These are phyloP conservation scores for Pseudodiploospora longispora DNA, from an alignment of 2,329 filamentous ascomycete genomes.

Conservation along the genomic window DNA sequence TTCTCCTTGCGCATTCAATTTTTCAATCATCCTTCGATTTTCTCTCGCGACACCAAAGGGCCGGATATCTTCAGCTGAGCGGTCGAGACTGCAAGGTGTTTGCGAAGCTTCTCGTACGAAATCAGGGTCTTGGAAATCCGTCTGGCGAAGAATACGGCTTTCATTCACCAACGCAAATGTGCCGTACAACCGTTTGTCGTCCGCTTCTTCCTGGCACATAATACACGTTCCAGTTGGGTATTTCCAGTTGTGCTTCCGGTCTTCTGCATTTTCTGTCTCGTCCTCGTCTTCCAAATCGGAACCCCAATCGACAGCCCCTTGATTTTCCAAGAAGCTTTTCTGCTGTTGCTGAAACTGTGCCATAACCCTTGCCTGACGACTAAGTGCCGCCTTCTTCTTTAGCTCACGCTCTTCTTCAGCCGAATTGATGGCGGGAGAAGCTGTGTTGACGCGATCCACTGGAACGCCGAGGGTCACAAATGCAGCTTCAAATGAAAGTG, in stretches of 20 bases:
- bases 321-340: conserved; percentile 85
- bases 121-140: conserved; percentile 71
- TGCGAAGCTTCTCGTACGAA: conserved; percentile 76
- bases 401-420: conserved; percentile 67
- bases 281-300: conserved; percentile 69
- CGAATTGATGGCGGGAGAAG: conserved; percentile 64
- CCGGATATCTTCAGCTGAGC: conserved; percentile 71
- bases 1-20: conserved; percentile 64
- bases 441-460: conserved; percentile 71
- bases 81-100: conserved; percentile 74
- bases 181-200: conserved; percentile 80
- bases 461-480: conserved; percentile 58
- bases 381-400: conserved; percentile 85
- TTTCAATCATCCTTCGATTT: conserved; percentile 70
- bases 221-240: conserved; percentile 93
- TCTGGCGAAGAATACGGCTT: conserved; percentile 80
- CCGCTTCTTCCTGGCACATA: conserved; percentile 90
- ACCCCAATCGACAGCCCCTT: conserved; percentile 82
- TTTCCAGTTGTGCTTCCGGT: conserved; percentile 63
- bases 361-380: conserved; percentile 90
- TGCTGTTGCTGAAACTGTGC: conserved; percentile 97
- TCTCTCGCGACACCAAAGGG: conserved; percentile 88
- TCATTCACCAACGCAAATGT: conserved; percentile 87
- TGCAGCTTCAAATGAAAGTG: conserved; percentile 60
- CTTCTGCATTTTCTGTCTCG: conserved; percentile 46